Conservation (phyloP, 768 basidiomycete genomes). For the Leccinum aurantiacum region DNA sequence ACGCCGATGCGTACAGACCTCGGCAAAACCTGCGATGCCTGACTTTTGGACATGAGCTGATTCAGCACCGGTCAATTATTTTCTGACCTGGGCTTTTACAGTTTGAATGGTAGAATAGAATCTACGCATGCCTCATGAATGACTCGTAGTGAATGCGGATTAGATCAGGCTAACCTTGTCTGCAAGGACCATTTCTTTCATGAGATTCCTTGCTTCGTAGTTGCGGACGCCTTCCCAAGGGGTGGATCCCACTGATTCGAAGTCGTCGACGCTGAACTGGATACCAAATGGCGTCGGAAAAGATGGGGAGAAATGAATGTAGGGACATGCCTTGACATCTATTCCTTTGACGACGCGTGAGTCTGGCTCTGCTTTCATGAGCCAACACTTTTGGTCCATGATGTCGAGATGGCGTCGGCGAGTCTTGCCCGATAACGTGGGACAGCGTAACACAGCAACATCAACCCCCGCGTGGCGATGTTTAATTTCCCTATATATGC, state of each 20-base stretch:
- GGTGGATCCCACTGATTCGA: conserved; percentile 66
- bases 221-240: conserved; percentile 90
- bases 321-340: conserved; percentile 67
- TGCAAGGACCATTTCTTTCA: conserved; percentile 76
- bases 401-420: background rate
- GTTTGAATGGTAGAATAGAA: conserved; percentile 86
- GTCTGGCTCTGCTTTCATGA: conserved; percentile 87
- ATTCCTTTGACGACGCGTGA: conserved; percentile 82
- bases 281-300: background rate
- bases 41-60: conserved; percentile 6
- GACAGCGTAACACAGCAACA: too few species aligned
- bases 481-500: background rate
- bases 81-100: conserved; percentile 74
- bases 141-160: background rate
- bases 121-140: conserved; percentile 41
- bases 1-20: conserved; percentile 44
- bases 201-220: conserved; percentile 78
- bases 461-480: too few species aligned
- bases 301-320: background rate
- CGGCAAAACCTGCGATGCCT: conserved; percentile 82
- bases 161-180: conserved; percentile 56
- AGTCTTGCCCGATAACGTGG: background rate
- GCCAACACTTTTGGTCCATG: conserved; percentile 48
- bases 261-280: conserved; percentile 86
- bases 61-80: background rate